Conservation (phyloP, 306 rosid genomes). For the Pachyrhizus erosus region DNA sequence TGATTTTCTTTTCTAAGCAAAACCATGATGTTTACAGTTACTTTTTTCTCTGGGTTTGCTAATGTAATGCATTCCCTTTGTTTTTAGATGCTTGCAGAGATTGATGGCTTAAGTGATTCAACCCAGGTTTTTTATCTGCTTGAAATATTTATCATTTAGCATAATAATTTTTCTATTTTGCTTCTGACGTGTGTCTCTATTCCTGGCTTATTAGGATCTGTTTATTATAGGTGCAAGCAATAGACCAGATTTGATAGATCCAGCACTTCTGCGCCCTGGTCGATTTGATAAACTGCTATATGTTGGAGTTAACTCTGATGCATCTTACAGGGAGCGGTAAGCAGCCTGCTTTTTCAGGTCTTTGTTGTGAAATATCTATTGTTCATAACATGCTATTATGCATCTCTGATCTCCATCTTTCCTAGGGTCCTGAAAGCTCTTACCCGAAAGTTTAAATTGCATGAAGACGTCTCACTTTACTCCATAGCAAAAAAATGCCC, state of each 20-base stretch:
- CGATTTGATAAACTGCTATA: slow-evolving; percentile 92
- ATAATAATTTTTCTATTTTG: slow-evolving; percentile 19
- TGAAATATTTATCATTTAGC: slow-evolving; percentile 18
- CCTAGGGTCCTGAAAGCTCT: slow-evolving; percentile 88
- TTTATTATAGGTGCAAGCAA: slow-evolving; percentile 98
- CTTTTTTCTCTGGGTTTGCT: slow-evolving; percentile 41
- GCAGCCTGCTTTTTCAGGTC: slow-evolving; percentile 15
- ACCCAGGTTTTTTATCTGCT: slow-evolving; percentile 64
- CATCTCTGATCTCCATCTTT: slow-evolving; percentile 17
- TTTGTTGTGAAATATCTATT: not conserved
- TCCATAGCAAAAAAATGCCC: slow-evolving; percentile 86
- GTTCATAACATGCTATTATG: slow-evolving; percentile 1
- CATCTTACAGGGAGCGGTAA: slow-evolving; percentile 85
- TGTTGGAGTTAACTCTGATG: slow-evolving; percentile 90
- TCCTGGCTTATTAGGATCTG: slow-evolving; percentile 66
- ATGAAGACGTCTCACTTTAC: slow-evolving; percentile 74
- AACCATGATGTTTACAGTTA: not conserved
- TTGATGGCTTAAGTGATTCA: slow-evolving; percentile 92
- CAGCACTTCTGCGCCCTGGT: slow-evolving; percentile 95
- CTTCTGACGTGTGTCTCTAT: slow-evolving; percentile 42
- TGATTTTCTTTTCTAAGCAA: slow-evolving; percentile 42
- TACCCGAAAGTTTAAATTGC: slow-evolving; percentile 83
- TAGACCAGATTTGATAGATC: slow-evolving; percentile 96
- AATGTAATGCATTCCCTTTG: slow-evolving; percentile 37
- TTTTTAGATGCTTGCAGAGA: slow-evolving; percentile 95